These are phyloP conservation scores for Lactarius sp. DNA, from an alignment of 768 basidiomycete species.

Conservation along the genomic window DNA sequence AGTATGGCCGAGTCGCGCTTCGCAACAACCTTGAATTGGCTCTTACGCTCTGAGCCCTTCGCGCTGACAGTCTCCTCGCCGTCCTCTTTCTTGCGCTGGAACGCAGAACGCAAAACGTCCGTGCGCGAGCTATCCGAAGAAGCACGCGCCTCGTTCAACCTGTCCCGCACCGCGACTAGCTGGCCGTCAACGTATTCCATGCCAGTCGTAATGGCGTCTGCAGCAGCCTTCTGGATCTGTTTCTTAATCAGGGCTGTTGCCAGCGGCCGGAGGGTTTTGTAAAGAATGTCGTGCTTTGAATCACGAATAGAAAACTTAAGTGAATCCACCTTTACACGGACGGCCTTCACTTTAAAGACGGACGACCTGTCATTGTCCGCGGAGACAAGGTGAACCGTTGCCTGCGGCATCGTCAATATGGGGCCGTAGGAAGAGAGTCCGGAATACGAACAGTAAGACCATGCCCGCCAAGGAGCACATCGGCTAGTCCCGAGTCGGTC, in stretches of 20 bases:
- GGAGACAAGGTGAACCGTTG: constrained; percentile 54
- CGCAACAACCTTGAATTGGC: constrained; percentile 79
- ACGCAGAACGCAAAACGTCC: constrained; percentile 61
- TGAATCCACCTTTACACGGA: constrained; percentile 76
- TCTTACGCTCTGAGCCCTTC: constrained; percentile 39
- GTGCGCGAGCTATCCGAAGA: constrained; percentile 35
- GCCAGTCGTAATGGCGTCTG: constrained; percentile 68
- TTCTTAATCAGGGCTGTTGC: constrained; percentile 81
- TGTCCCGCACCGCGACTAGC: constrained; percentile 80
- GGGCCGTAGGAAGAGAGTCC: background rate
- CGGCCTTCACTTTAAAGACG: constrained; percentile 67
- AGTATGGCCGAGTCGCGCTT: constrained; percentile 65
- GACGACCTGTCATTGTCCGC: constrained; percentile 61
- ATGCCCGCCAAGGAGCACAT: constrained; percentile 77
- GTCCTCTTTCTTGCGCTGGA: constrained; percentile 54
- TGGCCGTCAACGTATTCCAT: constrained; percentile 88
- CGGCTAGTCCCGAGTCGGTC: constrained; percentile 78
- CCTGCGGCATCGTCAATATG: constrained; percentile 30
- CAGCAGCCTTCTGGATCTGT: constrained; percentile 57
- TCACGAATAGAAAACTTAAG: constrained; percentile 91
- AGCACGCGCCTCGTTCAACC: constrained; percentile 50
- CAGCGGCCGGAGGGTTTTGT: constrained; percentile 77
- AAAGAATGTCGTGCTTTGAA: constrained; percentile 83
- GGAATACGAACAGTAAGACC: constrained; percentile 57
- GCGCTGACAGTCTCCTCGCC: constrained; percentile 35